These are phyloP conservation scores for Thielaviopsis euricoi DNA, from an alignment of 2,329 filamentous ascomycete genomes.

Conservation along the genomic window DNA sequence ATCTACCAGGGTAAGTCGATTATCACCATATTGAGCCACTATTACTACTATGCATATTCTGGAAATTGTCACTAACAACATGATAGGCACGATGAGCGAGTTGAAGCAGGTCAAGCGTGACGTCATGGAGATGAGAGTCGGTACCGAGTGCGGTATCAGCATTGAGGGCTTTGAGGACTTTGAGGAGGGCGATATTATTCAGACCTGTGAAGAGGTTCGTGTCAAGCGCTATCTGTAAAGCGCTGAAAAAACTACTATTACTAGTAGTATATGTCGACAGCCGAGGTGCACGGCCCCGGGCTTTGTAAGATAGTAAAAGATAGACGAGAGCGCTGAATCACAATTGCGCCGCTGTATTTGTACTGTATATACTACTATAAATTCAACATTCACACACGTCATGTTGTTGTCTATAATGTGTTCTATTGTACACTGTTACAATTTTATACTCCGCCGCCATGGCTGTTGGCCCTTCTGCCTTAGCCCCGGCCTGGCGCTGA, in stretches of 20 bases:
- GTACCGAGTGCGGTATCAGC: slow-evolving; percentile 79
- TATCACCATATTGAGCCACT: slow-evolving; percentile 9
- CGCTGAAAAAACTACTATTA: not conserved
- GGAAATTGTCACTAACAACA: too few species aligned
- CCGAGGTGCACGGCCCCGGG: not conserved
- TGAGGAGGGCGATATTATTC: slow-evolving; percentile 66
- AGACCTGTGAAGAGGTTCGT: slow-evolving; percentile 64
- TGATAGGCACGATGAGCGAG: slow-evolving; percentile 55
- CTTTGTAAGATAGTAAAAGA: not conserved
- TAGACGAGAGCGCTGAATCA: not conserved
- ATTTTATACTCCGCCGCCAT: not conserved
- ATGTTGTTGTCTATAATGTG: not conserved
- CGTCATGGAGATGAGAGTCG: slow-evolving; percentile 75
- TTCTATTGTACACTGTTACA: not conserved
- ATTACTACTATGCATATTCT: not conserved
- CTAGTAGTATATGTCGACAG: too few species aligned
- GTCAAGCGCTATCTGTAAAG: slow-evolving; percentile 48
- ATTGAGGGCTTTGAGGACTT: slow-evolving; percentile 71
- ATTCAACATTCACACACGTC: not conserved
- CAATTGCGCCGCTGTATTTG: not conserved
- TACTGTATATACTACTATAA: not conserved
- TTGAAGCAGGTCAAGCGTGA: slow-evolving; percentile 91
- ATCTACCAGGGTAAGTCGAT: slow-evolving; percentile 62
- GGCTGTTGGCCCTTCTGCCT: not conserved
- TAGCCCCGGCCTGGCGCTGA: slow-evolving; percentile 27